Evolutionary conservation across 768 basidiomycete species (phyloP).

Genomic region (Termitomyces sp.): DNA sequence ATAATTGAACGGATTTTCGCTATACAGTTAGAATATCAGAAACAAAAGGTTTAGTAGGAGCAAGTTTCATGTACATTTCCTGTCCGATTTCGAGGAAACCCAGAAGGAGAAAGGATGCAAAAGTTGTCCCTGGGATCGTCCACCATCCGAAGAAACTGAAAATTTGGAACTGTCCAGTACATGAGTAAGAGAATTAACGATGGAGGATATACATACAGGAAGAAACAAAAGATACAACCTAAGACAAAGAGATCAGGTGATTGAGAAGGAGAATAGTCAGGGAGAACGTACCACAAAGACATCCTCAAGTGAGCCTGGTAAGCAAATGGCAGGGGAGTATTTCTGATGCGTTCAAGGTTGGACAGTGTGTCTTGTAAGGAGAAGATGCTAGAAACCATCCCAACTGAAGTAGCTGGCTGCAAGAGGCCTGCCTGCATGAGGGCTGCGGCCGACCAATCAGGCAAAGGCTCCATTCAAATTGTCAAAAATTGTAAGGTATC

Average conservation of each 20-base stretch:
- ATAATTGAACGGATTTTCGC: constrained; percentile 66
- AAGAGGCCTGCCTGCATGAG: constrained; percentile 40
- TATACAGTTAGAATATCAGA: constrained; percentile 16
- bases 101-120: constrained; percentile 56
- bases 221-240: constrained; percentile 27
- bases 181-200: constrained; percentile 8
- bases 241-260: neutral
- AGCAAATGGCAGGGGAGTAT: constrained; percentile 63
- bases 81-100: constrained; percentile 69
- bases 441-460: constrained; percentile 19
- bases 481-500: neutral
- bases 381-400: constrained; percentile 37
- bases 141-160: constrained; percentile 31
- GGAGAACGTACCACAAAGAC: constrained; percentile 46
- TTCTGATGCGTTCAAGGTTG: constrained; percentile 57
- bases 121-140: constrained; percentile 58
- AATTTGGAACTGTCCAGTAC: constrained; percentile 43
- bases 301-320: constrained; percentile 65
- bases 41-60: no score
- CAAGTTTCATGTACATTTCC: constrained; percentile 41
- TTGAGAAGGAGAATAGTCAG: neutral
- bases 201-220: constrained; percentile 27
- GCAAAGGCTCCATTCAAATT: neutral
- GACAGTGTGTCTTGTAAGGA: constrained; percentile 50
- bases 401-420: constrained; percentile 47